Base-by-base conservation (phyloP, 345 rosid species). In the Rhizophora mangle region DNA sequence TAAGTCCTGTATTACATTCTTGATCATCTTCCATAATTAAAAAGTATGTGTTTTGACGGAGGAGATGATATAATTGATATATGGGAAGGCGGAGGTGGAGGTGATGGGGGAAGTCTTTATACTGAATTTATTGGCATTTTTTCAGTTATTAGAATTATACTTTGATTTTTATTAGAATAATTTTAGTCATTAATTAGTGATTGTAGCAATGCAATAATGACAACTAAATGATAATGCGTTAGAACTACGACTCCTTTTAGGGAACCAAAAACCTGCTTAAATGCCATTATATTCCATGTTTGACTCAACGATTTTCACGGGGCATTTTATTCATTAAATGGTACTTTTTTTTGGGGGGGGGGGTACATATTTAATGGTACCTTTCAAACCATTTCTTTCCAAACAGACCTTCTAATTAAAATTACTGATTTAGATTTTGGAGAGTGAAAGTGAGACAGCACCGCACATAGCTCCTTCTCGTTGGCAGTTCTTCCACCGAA, bases 211-310 rank as follows among this genome's bases (percentile, higher is more conserved):
- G 26, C 8, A 54, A 19, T 74, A 55, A 63, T 31, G 53, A 36
- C 24, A 29, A 73, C 19, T 61, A 62, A 29, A 18, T 13, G 18
- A 67, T 6, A 30, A 52, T 19, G 65, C 74, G 80, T 72, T 72
- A 68, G 68, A 66, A 62, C 60, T 39, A 22, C 55, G 80, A 69
- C 69, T 67, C 77, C 53, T 43, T 34, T 39, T 27, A 4, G 49
- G 77, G 80, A 80, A 68, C 76, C 80, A 77, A 72, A 64, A 65
- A 66, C 30, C 63, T 63, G 46, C 49, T 27, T 54, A 21, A 63
- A 63, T 68, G 27, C 27, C 57, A 19, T 43, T 13, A 43, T 3
- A 36, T 8, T 4, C 29, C 47, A 7, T 51, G 16, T 69, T 69
- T 43, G 73, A 69, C 73, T 16, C 60, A 7, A 26, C 36, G 15